Evolutionary conservation across 768 basidiomycete genomes (phyloP).

Genomic region (Pisolithus albus): DNA sequence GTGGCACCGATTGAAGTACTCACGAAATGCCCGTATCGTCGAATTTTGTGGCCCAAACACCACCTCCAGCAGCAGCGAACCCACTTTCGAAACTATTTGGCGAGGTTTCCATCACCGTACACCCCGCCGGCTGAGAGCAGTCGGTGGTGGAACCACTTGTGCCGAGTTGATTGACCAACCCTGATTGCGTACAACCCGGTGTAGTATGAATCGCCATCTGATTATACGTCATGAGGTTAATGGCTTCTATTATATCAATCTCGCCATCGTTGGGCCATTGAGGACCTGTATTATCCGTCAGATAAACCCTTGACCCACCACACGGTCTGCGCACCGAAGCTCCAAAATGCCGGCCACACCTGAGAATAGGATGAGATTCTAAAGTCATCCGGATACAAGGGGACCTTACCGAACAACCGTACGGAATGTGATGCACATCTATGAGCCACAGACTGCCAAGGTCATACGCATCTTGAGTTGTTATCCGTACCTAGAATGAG

Average conservation of each 20-base stretch:
- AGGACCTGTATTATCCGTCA: constrained; percentile 10
- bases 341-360: constrained; percentile 30
- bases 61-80: constrained; percentile 39
- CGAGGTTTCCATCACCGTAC: constrained; percentile 24
- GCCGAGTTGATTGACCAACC: constrained; percentile 28
- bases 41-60: constrained; percentile 65
- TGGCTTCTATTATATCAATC: constrained; percentile 56
- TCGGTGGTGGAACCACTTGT: constrained; percentile 13
- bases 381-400: constrained; percentile 2
- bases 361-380: constrained; percentile 1
- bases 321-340: constrained; percentile 14
- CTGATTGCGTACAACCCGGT: constrained; percentile 30
- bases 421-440: constrained; percentile 44
- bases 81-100: constrained; percentile 20
- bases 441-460: constrained; percentile 42
- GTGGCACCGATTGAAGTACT: constrained; percentile 12
- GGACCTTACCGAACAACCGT: constrained; percentile 48
- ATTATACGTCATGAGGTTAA: constrained; percentile 46
- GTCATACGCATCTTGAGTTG: constrained; percentile 35
- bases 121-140: constrained; percentile 22
- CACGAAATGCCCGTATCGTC: constrained; percentile 49
- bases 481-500: constrained; percentile 36
- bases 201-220: constrained; percentile 53
- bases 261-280: constrained; percentile 45
- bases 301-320: background rate